Base-by-base conservation (phyloP, 768 basidiomycete species). In the Boletellus sp. region DNA sequence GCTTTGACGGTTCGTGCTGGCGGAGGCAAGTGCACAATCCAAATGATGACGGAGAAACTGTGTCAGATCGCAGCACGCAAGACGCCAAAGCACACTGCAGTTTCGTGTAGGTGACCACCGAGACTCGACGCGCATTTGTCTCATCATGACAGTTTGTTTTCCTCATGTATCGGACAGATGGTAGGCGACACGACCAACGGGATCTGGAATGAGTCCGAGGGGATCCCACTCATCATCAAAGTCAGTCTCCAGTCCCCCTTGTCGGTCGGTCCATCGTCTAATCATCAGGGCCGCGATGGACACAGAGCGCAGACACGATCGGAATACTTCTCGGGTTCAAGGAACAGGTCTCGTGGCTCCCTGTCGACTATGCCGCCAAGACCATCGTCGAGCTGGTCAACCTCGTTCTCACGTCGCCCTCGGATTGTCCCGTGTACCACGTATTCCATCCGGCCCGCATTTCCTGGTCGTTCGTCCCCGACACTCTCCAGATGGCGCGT, bases 1-100 rank as follows among this genome's bases (percentile, higher is more conserved):
- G 19, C 28, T n/a, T n/a, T n/a, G n/a, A n/a, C n/a, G n/a, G n/a
- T n/a, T n/a, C n/a, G n/a, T n/a, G n/a, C n/a, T n/a, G n/a, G n/a
- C n/a, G n/a, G n/a, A n/a, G n/a, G n/a, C n/a, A 44, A 65, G 59
- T 45, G 60, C 65, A 13, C 64, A 67, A 38, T 65, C 65, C 19
- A 81, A 81, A 58, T 81, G 79, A 77, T 80, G 1, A 71, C 71
- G 0, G 80, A 80, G 67, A 79, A 77, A 58, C 37, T 81, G 1
- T 74, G 72, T 50, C 71, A 78, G 56, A 58, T 68, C n/a, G 78
- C 72, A 3, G 66, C 68, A 3, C 58, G 58, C 12, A 49, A 54
- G 39, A 65, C 63, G n/a, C 50, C 55, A 6, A 55, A 67, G 45
- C 48, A 50, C 12, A 55, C 63, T 1, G 55, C 52, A 2, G 43